These are phyloP conservation scores for Oleoguttula mirabilis DNA, from an alignment of 495 filamentous ascomycete species.

Conservation along the genomic window DNA sequence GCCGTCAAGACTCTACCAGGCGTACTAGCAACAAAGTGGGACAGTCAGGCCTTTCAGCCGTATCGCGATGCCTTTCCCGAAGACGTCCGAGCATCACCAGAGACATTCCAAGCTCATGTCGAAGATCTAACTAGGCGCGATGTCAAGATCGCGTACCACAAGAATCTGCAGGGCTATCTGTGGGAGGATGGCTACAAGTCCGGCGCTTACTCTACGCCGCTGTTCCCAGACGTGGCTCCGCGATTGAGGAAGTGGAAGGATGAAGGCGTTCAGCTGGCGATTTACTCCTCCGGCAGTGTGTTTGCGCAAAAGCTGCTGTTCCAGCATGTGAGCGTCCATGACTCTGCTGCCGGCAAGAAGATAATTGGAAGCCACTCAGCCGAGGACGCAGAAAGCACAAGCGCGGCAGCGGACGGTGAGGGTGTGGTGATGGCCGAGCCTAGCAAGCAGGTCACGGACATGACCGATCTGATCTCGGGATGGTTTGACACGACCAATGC, in stretches of 20 bases:
- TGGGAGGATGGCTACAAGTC: slow-evolving; percentile 53
- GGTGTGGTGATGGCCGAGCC: not conserved
- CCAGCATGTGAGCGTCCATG: slow-evolving; percentile 42
- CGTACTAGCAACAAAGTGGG: slow-evolving; percentile 49
- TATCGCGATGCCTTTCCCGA: slow-evolving; percentile 53
- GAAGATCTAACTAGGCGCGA: slow-evolving; percentile 52
- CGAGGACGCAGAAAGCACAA: not conserved
- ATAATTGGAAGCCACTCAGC: not conserved
- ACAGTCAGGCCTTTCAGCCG: slow-evolving; percentile 40
- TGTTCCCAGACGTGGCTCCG: slow-evolving; percentile 55
- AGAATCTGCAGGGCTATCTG: slow-evolving; percentile 60
- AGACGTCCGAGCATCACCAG: slow-evolving; percentile 38
- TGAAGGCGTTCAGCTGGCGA: slow-evolving; percentile 40
- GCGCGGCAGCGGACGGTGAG: not conserved
- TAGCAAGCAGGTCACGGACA: slow-evolving; percentile 29
- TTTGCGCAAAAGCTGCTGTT: slow-evolving; percentile 62
- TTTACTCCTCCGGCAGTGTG: slow-evolving; percentile 62
- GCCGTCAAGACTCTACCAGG: slow-evolving; percentile 47
- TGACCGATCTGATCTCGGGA: slow-evolving; percentile 41
- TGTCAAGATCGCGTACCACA: slow-evolving; percentile 56
- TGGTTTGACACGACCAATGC: slow-evolving; percentile 66
- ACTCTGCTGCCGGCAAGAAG: not conserved
- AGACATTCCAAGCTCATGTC: slow-evolving; percentile 44
- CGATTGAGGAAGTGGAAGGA: slow-evolving; percentile 39
- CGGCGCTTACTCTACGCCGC: slow-evolving; percentile 48